Evolutionary conservation across 2,329 filamentous ascomycete species (phyloP), one percentile per base, ranked within the genome.

Genomic region (Aspergillus felis): DNA sequence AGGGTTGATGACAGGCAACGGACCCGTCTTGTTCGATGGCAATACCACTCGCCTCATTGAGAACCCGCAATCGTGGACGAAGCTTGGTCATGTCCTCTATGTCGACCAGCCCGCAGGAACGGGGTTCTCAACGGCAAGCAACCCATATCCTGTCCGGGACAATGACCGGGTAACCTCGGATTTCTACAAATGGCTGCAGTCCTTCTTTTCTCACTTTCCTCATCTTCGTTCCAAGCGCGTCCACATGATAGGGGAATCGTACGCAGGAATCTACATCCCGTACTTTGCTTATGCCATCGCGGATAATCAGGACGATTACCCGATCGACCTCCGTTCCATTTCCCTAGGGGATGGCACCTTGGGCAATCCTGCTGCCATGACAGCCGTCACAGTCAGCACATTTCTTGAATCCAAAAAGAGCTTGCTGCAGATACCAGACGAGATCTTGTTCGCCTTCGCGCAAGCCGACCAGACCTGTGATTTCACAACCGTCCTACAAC

Each of bases 211-310:
- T 3, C 38, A 62, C 9, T 74, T 75, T 56, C 68, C 71, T 2
- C 62, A 71, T 24, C 60, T 74, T 2, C 58, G 65, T n/a, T 61
- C 62, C 3, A 73, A 73, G 54, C 65, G 66, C 9, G 64, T 72
- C 1, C 69, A 74, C 56, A 29, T 75, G n/a, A 70, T 74, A 51
- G 73, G 72, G n/a, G 71, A 75, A 57, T 74, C 71, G 9, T 75
- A 73, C 56, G 72, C 69, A 6, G 73, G 73, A 0, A 68, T 74
- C 48, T 74, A 73, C 55, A 67, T 76, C 25, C 73, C 74, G 1
- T 74, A 75, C 28, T 69, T 76, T 46, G 68, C 72, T 22, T 61
- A 64, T 5, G 66, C 65, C 10, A 65, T 76, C 22, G 52, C 75
- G 17, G 55, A 68, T 6, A 66, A 69, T 55, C 61, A 67, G 22